A percentile compares a stretch with the other conserved stretches of the same genome.
Evolutionary conservation across 805 yeast genomes (phyloP).

Genomic region (Brettanomyces anomalus): DNA sequence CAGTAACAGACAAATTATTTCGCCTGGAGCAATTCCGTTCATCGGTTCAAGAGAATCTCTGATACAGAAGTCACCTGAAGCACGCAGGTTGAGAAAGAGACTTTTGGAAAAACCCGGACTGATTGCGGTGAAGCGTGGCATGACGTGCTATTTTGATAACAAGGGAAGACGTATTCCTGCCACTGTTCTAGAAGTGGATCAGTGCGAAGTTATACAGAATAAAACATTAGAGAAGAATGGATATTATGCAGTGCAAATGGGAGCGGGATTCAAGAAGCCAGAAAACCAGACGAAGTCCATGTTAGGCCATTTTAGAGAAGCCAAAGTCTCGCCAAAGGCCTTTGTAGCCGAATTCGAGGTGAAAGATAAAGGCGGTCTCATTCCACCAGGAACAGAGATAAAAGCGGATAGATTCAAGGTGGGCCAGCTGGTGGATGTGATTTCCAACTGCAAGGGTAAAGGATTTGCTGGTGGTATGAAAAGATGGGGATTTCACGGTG

Average conservation of each 20-base stretch:
- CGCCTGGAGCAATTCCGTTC: slow-evolving; percentile 44
- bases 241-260: slow-evolving; percentile 78
- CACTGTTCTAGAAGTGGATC: slow-evolving; percentile 79
- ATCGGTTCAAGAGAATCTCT: slow-evolving; percentile 38
- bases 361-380: slow-evolving; percentile 50
- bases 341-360: slow-evolving; percentile 74
- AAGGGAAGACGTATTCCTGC: slow-evolving; percentile 68
- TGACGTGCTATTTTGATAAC: slow-evolving; percentile 75
- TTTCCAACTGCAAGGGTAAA: slow-evolving; percentile 80
- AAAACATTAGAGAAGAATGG: slow-evolving; percentile 71
- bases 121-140: slow-evolving; percentile 77
- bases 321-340: slow-evolving; percentile 77
- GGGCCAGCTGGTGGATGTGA: slow-evolving; percentile 80
- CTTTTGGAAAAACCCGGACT: slow-evolving; percentile 76
- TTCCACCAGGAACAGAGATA: slow-evolving; percentile 71
- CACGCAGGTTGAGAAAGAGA: slow-evolving; percentile 62
- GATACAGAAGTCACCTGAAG: slow-evolving; percentile 58
- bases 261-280: slow-evolving; percentile 58
- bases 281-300: slow-evolving; percentile 54
- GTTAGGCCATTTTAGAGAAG: slow-evolving; percentile 71
- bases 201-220: slow-evolving; percentile 74
- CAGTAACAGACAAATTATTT: slow-evolving; percentile 21
- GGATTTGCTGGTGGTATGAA: slow-evolving; percentile 99
- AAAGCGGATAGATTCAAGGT: slow-evolving; percentile 74
- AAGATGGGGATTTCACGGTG: slow-evolving; percentile 83